Evolutionary conservation across 257 asterid species (phyloP).

Genomic region (Nicotiana noctiflora): DNA sequence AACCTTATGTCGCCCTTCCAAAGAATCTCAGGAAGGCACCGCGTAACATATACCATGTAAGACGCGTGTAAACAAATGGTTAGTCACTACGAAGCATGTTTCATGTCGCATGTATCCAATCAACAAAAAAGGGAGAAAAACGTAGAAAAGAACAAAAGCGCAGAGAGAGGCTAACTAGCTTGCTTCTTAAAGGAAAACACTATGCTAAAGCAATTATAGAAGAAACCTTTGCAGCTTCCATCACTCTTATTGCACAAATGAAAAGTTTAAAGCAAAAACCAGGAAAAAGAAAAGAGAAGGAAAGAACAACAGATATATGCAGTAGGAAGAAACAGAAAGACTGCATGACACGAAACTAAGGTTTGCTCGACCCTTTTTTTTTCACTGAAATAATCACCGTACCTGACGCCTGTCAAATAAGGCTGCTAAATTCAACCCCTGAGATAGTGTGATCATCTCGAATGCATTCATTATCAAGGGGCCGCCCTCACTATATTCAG

Average conservation of each 20-base stretch:
- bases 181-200: neutral
- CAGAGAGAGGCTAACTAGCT: neutral
- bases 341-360: neutral
- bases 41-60: neutral
- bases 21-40: too few species aligned
- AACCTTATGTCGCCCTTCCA: too few species aligned
- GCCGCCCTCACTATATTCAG: constrained; percentile 35
- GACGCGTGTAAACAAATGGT: neutral
- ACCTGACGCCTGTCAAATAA: constrained; percentile 93
- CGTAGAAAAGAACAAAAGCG: neutral
- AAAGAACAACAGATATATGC: neutral
- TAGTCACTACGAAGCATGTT: neutral
- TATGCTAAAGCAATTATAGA: neutral
- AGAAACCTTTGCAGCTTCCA: neutral
- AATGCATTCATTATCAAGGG: constrained; percentile 92
- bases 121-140: neutral
- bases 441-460: constrained; percentile 95
- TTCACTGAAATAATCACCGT: neutral
- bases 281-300: neutral
- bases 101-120: neutral
- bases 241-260: neutral
- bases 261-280: neutral
- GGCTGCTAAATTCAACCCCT: constrained; percentile 85
- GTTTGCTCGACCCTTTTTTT: neutral
- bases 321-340: neutral